These are phyloP conservation scores for Bryoerythrophyllum caledonicum DNA, from an alignment of 225 moss, liverwort and hornwort species.

Conservation along the genomic window DNA sequence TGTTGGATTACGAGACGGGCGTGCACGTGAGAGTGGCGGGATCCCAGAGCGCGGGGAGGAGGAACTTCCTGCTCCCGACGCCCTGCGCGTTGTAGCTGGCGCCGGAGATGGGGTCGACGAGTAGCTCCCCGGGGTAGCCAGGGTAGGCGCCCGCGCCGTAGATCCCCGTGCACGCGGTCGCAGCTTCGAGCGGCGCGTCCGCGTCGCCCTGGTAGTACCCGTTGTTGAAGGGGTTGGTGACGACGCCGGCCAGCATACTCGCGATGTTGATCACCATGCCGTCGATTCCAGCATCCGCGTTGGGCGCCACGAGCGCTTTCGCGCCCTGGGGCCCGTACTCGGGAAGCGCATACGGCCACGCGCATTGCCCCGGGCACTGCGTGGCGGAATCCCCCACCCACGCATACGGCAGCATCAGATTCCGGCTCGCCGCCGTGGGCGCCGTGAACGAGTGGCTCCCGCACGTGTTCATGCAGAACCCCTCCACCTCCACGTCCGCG, in stretches of 20 bases:
- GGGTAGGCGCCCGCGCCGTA: slow-evolving; percentile 56
- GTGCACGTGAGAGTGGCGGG: slow-evolving; percentile 47
- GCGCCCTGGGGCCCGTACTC: slow-evolving; percentile 48
- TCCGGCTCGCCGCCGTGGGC: slow-evolving; percentile 24
- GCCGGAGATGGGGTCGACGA: slow-evolving; percentile 46
- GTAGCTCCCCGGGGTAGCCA: slow-evolving; percentile 47
- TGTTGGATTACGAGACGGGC: slow-evolving; percentile 43
- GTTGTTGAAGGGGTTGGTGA: slow-evolving; percentile 56
- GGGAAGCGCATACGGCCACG: slow-evolving; percentile 59
- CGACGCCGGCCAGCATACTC: slow-evolving; percentile 52
- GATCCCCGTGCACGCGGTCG: slow-evolving; percentile 58
- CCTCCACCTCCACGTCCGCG: slow-evolving; percentile 40
- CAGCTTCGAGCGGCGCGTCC: slow-evolving; percentile 54
- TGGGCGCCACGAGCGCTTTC: slow-evolving; percentile 47
- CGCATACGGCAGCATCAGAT: slow-evolving; percentile 51
- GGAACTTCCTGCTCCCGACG: slow-evolving; percentile 28
- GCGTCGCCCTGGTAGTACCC: slow-evolving; percentile 64
- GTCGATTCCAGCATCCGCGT: slow-evolving; percentile 52
- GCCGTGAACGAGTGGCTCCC: slow-evolving; percentile 47
- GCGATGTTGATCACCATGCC: slow-evolving; percentile 65
- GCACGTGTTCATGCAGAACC: slow-evolving; percentile 60
- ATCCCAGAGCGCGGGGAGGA: slow-evolving; percentile 58
- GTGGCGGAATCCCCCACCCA: slow-evolving; percentile 59
- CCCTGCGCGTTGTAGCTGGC: slow-evolving; percentile 63
- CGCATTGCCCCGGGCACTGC: slow-evolving; percentile 55